These are phyloP conservation scores for Marasmius oreades DNA, from an alignment of 1,284 basidiomycete genomes.

Conservation along the genomic window DNA sequence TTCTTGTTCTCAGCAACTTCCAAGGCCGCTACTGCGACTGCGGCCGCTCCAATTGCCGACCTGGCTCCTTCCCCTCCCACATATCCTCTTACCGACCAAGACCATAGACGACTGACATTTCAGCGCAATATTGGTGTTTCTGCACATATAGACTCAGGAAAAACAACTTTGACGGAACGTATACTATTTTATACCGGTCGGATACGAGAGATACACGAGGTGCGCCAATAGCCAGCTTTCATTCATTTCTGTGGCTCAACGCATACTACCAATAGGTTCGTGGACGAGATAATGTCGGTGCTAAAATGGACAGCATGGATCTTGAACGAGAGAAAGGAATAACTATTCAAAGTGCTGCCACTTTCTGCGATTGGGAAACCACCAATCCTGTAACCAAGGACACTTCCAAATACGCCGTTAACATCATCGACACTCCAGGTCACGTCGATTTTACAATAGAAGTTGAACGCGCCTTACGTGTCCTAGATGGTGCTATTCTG, in stretches of 20 bases:
- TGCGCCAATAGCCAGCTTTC: slow-evolving; percentile 32
- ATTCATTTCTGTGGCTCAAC: slow-evolving; percentile 5
- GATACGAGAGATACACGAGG: slow-evolving; percentile 97
- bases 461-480: slow-evolving; percentile 94
- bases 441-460: slow-evolving; percentile 99
- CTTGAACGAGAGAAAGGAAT: slow-evolving; percentile 99
- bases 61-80: slow-evolving; percentile 24
- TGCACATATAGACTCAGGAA: slow-evolving; percentile 95
- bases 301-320: slow-evolving; percentile 99
- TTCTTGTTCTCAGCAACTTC: neutral
- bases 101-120: slow-evolving; percentile 52
- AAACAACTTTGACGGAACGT: slow-evolving; percentile 98
- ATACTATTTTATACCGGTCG: slow-evolving; percentile 96
- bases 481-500: slow-evolving; percentile 94
- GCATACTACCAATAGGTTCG: slow-evolving; percentile 53
- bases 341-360: slow-evolving; percentile 98
- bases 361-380: slow-evolving; percentile 95
- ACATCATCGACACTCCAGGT: slow-evolving; percentile 96
- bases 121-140: slow-evolving; percentile 86
- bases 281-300: slow-evolving; percentile 93
- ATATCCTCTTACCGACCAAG: slow-evolving; percentile 47
- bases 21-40: neutral
- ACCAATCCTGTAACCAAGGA: slow-evolving; percentile 59
- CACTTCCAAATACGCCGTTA: slow-evolving; percentile 87
- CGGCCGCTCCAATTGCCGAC: neutral